Base-by-base conservation (phyloP, 768 basidiomycete genomes). In the Termitomyces sp. region DNA sequence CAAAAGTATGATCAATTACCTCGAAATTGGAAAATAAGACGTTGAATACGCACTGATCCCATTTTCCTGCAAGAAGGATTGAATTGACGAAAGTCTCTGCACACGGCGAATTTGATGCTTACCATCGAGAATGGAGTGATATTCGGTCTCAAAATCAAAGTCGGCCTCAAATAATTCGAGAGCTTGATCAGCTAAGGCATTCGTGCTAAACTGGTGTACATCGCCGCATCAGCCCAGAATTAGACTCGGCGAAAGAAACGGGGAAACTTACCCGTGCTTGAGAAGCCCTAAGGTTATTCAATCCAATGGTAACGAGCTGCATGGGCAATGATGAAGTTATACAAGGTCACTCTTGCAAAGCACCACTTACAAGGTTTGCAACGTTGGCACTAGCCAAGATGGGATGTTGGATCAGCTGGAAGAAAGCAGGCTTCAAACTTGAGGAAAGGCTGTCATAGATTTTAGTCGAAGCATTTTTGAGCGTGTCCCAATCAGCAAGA, bases 381-480 rank as follows among this genome's bases (percentile, higher is more conserved):
- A 87, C 64, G 46, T 82, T 87, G 42, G 74, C 70, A 58, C 80
- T 82, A 0, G 85, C 85, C 46, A 79, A 65, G 18, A 85, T 76
- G 3, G 85, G 81, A 60, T 87, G 84, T 29, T 85, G 83, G 1
- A 91, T 78, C n/a, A 85, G 75, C 64, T 91, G 77, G 78, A 82
- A 89, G 73, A 82, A 90, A 0, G 87, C 80, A 1, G 84, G 74
- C 60, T 85, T 71, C 53, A 68, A 74, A 1, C 60, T 71, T 16
- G 69, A 55, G 0, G 79, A 66, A 5, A 89, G 70, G n/a, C 68
- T 68, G 61, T 83, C 73, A 66, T 83, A 86, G 6, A 89, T 71
- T 5, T 72, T 65, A 0, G 79, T 80, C 1, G 86, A 83, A 7
- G 78, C 70, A 4, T 69, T 66, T 45, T 73, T 72, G 20, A 85